Evolutionary conservation across 495 filamentous ascomycete genomes (phyloP).

Genomic region (Aspergillus bridgeri): DNA sequence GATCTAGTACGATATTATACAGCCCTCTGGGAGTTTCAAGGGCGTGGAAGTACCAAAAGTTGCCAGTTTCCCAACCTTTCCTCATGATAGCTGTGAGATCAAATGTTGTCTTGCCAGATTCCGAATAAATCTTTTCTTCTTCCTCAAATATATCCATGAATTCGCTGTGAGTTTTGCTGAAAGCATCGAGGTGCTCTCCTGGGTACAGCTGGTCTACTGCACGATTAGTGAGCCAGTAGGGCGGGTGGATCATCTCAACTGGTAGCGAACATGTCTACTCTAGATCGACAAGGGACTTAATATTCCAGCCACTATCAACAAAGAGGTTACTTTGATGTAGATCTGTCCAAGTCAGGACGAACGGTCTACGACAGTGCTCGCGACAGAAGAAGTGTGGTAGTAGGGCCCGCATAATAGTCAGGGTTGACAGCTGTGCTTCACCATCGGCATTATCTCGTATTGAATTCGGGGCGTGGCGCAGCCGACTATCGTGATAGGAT

Average conservation of each 20-base stretch:
- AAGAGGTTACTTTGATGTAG: slow-evolving; percentile 34
- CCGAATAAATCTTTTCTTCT: slow-evolving; percentile 1
- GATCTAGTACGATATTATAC: slow-evolving; percentile 16
- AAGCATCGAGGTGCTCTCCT: slow-evolving; percentile 8
- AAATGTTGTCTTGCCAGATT: background rate
- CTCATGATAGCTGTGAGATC: slow-evolving; percentile 17
- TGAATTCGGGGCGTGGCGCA: slow-evolving; percentile 30
- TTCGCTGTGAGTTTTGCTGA: slow-evolving; percentile 6
- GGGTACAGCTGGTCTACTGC: slow-evolving; percentile 15
- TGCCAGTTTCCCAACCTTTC: slow-evolving; percentile 14
- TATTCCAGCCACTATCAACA: slow-evolving; percentile 28
- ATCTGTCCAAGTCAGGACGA: slow-evolving; percentile 22
- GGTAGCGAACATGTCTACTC: slow-evolving; percentile 25
- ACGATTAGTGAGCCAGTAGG: slow-evolving; percentile 32
- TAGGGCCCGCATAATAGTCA: slow-evolving; percentile 24
- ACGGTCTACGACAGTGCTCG: slow-evolving; percentile 22
- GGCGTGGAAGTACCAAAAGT: slow-evolving; percentile 28
- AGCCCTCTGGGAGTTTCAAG: slow-evolving; percentile 22
- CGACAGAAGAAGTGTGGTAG: slow-evolving; percentile 20
- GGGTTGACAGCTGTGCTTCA: slow-evolving; percentile 20
- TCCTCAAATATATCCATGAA: slow-evolving; percentile 16
- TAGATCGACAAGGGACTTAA: slow-evolving; percentile 21
- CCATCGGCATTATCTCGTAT: slow-evolving; percentile 21
- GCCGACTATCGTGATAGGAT: slow-evolving; percentile 23
- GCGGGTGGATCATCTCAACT: slow-evolving; percentile 21